Percentiles rank a stretch among this genome's conserved stretches.
These are phyloP conservation scores for Backusella tuberculispora DNA, from an alignment of 192 early-diverging fungal species.

Conservation along the genomic window DNA sequence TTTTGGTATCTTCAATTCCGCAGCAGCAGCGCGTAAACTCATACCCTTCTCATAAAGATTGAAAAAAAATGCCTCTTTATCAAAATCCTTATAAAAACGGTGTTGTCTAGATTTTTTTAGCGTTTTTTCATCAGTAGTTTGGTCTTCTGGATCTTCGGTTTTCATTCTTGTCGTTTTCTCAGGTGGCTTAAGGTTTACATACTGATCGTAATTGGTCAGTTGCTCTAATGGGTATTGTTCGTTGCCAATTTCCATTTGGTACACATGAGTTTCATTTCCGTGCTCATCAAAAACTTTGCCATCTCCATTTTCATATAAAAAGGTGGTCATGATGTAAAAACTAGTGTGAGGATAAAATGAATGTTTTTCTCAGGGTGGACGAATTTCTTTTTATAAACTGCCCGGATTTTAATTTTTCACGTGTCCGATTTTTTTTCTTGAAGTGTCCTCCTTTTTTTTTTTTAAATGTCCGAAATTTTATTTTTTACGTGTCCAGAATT, in stretches of 20 bases:
- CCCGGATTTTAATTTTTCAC: too few species aligned
- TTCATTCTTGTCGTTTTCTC: not conserved
- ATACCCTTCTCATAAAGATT: not conserved
- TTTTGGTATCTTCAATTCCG: not conserved
- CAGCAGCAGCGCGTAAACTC: not conserved
- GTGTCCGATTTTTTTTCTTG: too few species aligned
- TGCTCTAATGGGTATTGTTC: not conserved
- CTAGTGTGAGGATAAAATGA: not conserved
- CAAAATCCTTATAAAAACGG: not conserved
- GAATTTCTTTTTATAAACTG: not conserved
- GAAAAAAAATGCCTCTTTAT: not conserved
- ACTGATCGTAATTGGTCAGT: not conserved
- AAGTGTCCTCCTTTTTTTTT: too few species aligned
- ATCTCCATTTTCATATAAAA: constrained; percentile 1
- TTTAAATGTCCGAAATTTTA: too few species aligned
- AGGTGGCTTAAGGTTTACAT: not conserved
- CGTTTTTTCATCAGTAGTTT: too few species aligned
- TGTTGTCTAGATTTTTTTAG: not conserved
- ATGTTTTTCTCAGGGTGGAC: not conserved
- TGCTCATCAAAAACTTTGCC: not conserved
- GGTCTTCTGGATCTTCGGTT: not conserved
- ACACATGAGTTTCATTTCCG: not conserved
- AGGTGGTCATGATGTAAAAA: not conserved
- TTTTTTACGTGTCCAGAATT: too few species aligned
- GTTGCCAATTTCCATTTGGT: not conserved